A percentile compares a stretch with the other conserved stretches of the same genome.
These are phyloP conservation scores for Pythium oligandrum DNA, from an alignment of 352 stramenopile species.

Conservation along the genomic window DNA sequence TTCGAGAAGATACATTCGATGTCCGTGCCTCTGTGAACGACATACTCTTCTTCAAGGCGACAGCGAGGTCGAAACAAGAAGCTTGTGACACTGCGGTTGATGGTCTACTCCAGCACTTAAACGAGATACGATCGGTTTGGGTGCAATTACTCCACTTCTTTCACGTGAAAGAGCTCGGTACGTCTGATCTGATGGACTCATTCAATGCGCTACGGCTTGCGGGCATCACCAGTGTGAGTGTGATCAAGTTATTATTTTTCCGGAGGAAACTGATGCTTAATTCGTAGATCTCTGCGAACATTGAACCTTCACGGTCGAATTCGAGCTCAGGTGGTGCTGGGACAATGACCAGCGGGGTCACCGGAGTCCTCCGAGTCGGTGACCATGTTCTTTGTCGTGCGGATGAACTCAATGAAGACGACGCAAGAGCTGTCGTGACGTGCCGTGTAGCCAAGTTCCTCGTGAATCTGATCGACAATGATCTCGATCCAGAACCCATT, in stretches of 20 bases:
- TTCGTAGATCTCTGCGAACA: slow-evolving; percentile 33
- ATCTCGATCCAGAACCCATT: slow-evolving; percentile 41
- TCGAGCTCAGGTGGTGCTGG: too few species aligned
- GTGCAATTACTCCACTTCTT: slow-evolving; percentile 70
- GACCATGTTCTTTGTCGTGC: slow-evolving; percentile 45
- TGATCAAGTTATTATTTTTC: neutral
- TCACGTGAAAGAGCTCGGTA: slow-evolving; percentile 50
- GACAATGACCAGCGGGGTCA: too few species aligned
- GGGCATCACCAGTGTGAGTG: slow-evolving; percentile 60
- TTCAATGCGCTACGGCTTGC: slow-evolving; percentile 60
- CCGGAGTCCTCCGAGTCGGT: slow-evolving; percentile 27
- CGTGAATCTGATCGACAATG: slow-evolving; percentile 64
- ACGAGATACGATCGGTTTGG: slow-evolving; percentile 48
- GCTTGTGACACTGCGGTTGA: slow-evolving; percentile 60
- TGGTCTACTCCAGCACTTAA: slow-evolving; percentile 47
- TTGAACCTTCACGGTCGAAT: slow-evolving; percentile 21
- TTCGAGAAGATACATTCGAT: slow-evolving; percentile 53
- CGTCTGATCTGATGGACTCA: slow-evolving; percentile 41
- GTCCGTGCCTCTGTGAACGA: slow-evolving; percentile 63
- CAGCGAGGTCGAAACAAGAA: slow-evolving; percentile 40
- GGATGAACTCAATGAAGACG: slow-evolving; percentile 39
- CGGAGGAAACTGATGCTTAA: neutral
- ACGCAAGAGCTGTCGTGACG: slow-evolving; percentile 43
- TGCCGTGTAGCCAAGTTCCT: slow-evolving; percentile 56
- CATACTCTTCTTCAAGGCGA: slow-evolving; percentile 44